Conservation (phyloP, 306 rosid genomes). For the Vigna unguiculata region DNA sequence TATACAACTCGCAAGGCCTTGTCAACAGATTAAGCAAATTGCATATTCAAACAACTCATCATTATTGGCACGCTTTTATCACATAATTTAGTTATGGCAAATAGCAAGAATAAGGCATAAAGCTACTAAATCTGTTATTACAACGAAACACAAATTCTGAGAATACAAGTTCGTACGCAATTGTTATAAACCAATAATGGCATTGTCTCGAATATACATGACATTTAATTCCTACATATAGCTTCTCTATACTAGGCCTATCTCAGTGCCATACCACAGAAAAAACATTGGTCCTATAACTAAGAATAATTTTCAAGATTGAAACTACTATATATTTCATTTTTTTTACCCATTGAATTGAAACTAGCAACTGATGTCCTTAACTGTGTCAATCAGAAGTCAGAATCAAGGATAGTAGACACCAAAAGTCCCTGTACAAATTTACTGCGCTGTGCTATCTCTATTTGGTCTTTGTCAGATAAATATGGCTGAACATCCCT, state of each 20-base stretch:
- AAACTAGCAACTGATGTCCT: slow-evolving; percentile 23
- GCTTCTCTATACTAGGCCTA: slow-evolving; percentile 39
- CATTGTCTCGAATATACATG: slow-evolving; percentile 31
- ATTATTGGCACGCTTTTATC: background rate
- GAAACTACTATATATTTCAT: background rate
- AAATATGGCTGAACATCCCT: slow-evolving; percentile 55
- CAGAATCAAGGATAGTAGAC: slow-evolving; percentile 61
- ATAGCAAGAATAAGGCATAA: background rate
- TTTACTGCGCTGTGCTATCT: slow-evolving; percentile 60
- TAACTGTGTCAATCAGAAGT: slow-evolving; percentile 50
- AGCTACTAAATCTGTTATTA: background rate
- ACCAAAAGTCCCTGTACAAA: slow-evolving; percentile 66
- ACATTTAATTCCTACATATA: slow-evolving; percentile 44
- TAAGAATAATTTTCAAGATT: slow-evolving; percentile 36
- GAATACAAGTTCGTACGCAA: background rate
- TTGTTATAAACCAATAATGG: slow-evolving; percentile 24
- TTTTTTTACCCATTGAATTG: slow-evolving; percentile 3
- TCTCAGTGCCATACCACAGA: slow-evolving; percentile 33
- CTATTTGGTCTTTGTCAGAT: slow-evolving; percentile 63
- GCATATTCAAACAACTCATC: background rate
- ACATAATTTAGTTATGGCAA: background rate
- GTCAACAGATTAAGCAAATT: background rate
- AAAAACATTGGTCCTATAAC: slow-evolving; percentile 18
- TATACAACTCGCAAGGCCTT: background rate
- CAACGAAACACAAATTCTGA: background rate